These are phyloP conservation scores for Aspergillus fischeri DNA, from an alignment of 2,329 filamentous ascomycete species.

Conservation along the genomic window DNA sequence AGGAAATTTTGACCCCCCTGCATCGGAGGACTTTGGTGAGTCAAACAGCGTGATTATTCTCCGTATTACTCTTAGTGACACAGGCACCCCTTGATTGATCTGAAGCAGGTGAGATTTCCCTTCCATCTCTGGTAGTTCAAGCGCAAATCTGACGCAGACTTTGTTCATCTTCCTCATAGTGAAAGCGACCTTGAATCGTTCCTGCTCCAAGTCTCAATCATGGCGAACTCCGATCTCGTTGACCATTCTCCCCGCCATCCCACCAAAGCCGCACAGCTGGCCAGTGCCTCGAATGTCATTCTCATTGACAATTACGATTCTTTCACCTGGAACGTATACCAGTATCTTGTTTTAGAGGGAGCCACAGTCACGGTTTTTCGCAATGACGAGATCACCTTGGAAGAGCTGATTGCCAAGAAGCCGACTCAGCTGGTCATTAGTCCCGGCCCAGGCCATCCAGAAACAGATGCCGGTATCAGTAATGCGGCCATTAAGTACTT, in stretches of 20 bases:
- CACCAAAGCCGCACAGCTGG: slow-evolving; percentile 65
- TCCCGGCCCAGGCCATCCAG: slow-evolving; percentile 89
- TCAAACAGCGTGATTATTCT: not conserved
- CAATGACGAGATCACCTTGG: slow-evolving; percentile 85
- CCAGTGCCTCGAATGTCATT: slow-evolving; percentile 83
- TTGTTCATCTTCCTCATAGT: not conserved
- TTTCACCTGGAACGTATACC: slow-evolving; percentile 99
- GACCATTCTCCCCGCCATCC: slow-evolving; percentile 84
- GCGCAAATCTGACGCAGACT: not conserved
- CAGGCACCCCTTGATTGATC: not conserved
- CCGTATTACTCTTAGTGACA: not conserved
- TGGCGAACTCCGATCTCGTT: slow-evolving; percentile 46
- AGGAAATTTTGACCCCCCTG: slow-evolving; percentile 13
- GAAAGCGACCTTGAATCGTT: not conserved
- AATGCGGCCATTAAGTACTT: slow-evolving; percentile 89
- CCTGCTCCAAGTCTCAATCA: slow-evolving; percentile 37
- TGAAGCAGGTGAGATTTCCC: not conserved
- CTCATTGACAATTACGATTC: slow-evolving; percentile 99
- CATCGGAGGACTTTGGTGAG: slow-evolving; percentile 5
- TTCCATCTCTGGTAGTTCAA: not conserved
- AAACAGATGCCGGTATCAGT: slow-evolving; percentile 87
- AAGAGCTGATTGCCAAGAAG: slow-evolving; percentile 75
- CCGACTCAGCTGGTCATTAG: slow-evolving; percentile 94
- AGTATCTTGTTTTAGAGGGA: slow-evolving; percentile 95
- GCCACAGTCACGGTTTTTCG: slow-evolving; percentile 84